These are phyloP conservation scores for Paecilomyces sp. DNA, from an alignment of 2,329 filamentous ascomycete species.

Conservation along the genomic window DNA sequence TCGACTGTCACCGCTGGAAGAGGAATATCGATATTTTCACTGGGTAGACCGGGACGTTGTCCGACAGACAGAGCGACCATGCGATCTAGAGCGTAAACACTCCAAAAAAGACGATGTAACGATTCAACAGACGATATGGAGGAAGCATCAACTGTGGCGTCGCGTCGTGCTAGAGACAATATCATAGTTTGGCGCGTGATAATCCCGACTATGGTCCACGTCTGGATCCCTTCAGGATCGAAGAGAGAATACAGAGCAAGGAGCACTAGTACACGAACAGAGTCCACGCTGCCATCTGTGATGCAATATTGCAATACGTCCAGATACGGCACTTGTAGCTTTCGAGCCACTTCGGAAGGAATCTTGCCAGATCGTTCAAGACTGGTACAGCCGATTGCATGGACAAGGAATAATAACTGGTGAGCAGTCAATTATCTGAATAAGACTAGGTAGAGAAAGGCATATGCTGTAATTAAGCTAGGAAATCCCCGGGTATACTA, in stretches of 20 bases:
- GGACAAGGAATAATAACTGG: conserved; percentile 27
- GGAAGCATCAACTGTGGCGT: not conserved
- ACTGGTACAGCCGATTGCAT: not conserved
- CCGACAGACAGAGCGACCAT: conserved; percentile 40
- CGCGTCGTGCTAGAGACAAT: conserved; percentile 2
- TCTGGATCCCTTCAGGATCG: conserved; percentile 33
- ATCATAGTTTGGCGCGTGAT: conserved; percentile 3
- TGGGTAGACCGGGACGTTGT: conserved; percentile 32
- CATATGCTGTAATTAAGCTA: not conserved
- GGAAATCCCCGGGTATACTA: not conserved
- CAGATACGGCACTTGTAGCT: conserved; percentile 2
- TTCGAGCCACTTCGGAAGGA: not conserved
- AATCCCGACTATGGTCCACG: conserved; percentile 33
- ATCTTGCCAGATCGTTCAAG: not conserved
- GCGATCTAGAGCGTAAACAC: conserved; percentile 39
- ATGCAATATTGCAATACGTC: conserved; percentile 39
- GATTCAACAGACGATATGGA: conserved; percentile 18
- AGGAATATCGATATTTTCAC: conserved; percentile 35
- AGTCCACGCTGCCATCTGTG: conserved; percentile 26
- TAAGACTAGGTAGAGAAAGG: not conserved
- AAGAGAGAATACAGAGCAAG: conserved; percentile 40
- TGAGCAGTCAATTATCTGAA: conserved; percentile 15
- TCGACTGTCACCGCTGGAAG: conserved; percentile 40
- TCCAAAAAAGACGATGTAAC: conserved; percentile 39
- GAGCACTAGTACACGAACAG: conserved; percentile 36